Conservation (phyloP, 2,329 filamentous ascomycete species). For the Botrytis galanthina region DNA sequence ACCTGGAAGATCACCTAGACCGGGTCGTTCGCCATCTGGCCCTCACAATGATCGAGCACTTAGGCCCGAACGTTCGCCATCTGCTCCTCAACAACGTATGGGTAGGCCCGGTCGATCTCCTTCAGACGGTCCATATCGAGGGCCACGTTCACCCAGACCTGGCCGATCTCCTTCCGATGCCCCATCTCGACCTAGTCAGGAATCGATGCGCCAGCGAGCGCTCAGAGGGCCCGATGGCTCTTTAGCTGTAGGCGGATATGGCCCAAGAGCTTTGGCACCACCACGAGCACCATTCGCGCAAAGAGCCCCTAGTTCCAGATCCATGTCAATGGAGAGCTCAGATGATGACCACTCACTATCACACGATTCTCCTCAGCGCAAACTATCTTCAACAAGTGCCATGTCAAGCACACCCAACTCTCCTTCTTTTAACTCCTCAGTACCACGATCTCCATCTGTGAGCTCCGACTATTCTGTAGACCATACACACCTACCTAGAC, state of each 20-base stretch:
- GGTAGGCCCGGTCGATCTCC: slow-evolving; percentile 12
- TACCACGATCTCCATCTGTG: slow-evolving; percentile 75
- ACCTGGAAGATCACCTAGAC: background rate
- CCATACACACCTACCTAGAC: slow-evolving; percentile 59
- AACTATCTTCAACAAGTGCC: slow-evolving; percentile 71
- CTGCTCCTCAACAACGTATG: slow-evolving; percentile 14
- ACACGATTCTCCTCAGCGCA: slow-evolving; percentile 63
- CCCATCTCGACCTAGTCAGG: slow-evolving; percentile 31
- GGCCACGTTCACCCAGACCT: slow-evolving; percentile 22
- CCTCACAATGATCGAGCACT: slow-evolving; percentile 6
- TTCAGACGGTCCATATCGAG: slow-evolving; percentile 40
- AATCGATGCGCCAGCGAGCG: slow-evolving; percentile 34
- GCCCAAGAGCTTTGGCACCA: slow-evolving; percentile 45
- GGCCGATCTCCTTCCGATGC: slow-evolving; percentile 28
- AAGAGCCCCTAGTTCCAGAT: slow-evolving; percentile 57
- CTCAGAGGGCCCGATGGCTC: slow-evolving; percentile 30
- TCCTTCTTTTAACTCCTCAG: slow-evolving; percentile 55
- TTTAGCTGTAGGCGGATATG: slow-evolving; percentile 35
- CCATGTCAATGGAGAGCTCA: slow-evolving; percentile 61
- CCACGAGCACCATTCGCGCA: slow-evolving; percentile 45
- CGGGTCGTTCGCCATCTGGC: slow-evolving; percentile 1
- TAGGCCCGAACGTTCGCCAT: slow-evolving; percentile 17
- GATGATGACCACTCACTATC: slow-evolving; percentile 65
- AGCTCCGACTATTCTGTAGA: slow-evolving; percentile 75
- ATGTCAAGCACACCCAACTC: slow-evolving; percentile 63